Conservation (phyloP, 768 basidiomycete species). For the Boletus reticulatus region DNA sequence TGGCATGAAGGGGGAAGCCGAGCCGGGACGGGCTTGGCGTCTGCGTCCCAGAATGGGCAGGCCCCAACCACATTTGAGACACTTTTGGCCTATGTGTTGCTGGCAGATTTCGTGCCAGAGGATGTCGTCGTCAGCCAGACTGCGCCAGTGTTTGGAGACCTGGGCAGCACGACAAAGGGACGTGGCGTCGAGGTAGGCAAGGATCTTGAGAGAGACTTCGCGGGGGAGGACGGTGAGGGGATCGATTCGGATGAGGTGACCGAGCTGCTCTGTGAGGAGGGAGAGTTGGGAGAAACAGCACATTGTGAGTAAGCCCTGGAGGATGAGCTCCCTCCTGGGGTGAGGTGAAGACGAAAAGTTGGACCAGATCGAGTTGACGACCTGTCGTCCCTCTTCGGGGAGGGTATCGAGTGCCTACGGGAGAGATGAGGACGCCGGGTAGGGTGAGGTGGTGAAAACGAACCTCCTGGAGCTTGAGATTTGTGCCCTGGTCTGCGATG, state of each 20-base stretch:
- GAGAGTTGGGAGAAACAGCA: conserved; percentile 99
- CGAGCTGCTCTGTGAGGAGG: conserved; percentile 88
- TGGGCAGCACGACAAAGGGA: conserved; percentile 94
- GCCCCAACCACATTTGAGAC: conserved; percentile 96
- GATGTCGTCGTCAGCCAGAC: conserved; percentile 90
- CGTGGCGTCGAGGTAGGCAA: conserved; percentile 87
- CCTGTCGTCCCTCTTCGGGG: conserved; percentile 79
- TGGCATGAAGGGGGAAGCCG: conserved; percentile 36
- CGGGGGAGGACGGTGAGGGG: conserved; percentile 89
- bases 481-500: conserved; percentile 95
- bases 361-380: conserved; percentile 92
- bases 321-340: conserved; percentile 86
- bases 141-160: conserved; percentile 81
- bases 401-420: conserved; percentile 88
- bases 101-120: conserved; percentile 97
- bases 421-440: conserved; percentile 5
- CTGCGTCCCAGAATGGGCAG: conserved; percentile 85
- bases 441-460: background rate
- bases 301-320: conserved; percentile 97
- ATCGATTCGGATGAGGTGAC: conserved; percentile 92
- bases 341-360: conserved; percentile 95
- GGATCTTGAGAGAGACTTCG: conserved; percentile 84
- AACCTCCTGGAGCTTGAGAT: conserved; percentile 88
- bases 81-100: conserved; percentile 97
- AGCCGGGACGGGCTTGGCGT: conserved; percentile 43